Base-by-base conservation (phyloP, 495 filamentous ascomycete species). In the Talaromyces proteolyticus region DNA sequence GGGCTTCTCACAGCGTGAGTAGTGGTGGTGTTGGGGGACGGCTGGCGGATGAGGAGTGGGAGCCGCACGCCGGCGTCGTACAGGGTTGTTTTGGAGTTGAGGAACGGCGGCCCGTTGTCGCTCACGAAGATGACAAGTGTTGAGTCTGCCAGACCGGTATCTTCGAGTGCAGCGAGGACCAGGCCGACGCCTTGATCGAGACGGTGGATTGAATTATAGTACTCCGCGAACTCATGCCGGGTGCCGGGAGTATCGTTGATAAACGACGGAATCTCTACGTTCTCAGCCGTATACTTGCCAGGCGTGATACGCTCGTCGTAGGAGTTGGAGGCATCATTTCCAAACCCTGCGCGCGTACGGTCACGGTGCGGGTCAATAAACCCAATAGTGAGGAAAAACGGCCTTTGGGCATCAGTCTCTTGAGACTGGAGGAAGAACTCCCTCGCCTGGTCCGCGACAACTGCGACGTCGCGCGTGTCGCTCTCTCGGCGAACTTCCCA, bases 11-110 rank as follows among this genome's bases (percentile, higher is more conserved):
- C n/a, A n/a, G n/a, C n/a, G n/a, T n/a, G n/a, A n/a, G n/a, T n/a
- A n/a, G n/a, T n/a, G n/a, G n/a, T n/a, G n/a, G n/a, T n/a, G n/a
- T n/a, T n/a, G n/a, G n/a, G n/a, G n/a, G n/a, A n/a, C n/a, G n/a
- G 67, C 19, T 49, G 19, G 1, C 58, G 50, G 8, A 72, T 54
- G 21, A 74, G 62, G 25, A 74, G 48, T 0, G 70, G 70, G 1
- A 74, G 56, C 14, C 58, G 53, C 0, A 70, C 52, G 26, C 70
- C 70, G 3, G 70, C 62, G 29, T 74, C 69, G 44, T 68, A 74
- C 6, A 74, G 53, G 0, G 67, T 71, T 1, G 69, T 72, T 47
- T 74, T 74, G 3, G 69, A 72, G 44, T 74, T 74, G 23, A 72
- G 26, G 45, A 74, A 74, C 1, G 70, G 69, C 3, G 69, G 58